Conservation (phyloP, 148 eudicot species). For the Rhododendron williamsianum region DNA sequence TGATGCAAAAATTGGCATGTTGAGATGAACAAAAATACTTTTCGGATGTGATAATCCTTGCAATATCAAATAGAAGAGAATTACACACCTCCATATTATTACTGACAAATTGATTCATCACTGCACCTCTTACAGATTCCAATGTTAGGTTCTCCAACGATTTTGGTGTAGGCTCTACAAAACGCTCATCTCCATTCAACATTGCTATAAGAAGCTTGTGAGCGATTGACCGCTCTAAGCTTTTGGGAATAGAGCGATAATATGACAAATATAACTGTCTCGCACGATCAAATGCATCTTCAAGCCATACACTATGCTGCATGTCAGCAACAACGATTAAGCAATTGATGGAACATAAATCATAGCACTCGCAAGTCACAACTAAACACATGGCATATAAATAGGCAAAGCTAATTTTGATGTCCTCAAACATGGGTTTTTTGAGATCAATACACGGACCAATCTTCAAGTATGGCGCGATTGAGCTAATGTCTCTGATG, state of each 20-base stretch:
- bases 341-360: neutral
- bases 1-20: constrained; percentile 19
- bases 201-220: constrained; percentile 91
- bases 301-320: constrained; percentile 99
- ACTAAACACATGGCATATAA: neutral
- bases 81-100: constrained; percentile 87
- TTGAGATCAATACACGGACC: no score
- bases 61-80: constrained; percentile 4
- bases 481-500: neutral
- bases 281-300: constrained; percentile 98
- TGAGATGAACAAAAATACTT: neutral
- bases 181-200: constrained; percentile 96
- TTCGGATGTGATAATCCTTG: neutral
- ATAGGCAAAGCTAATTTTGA: neutral
- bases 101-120: constrained; percentile 81
- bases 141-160: constrained; percentile 65
- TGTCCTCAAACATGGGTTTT: neutral
- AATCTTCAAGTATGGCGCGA: neutral
- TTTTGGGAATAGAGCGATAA: constrained; percentile 95
- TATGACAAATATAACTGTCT: constrained; percentile 88
- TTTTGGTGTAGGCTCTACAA: constrained; percentile 95
- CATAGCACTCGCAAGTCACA: neutral
- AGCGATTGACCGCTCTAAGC: constrained; percentile 97
- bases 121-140: constrained; percentile 83
- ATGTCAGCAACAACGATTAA: constrained; percentile 20